Evolutionary conservation across 495 filamentous ascomycete genomes (phyloP), one percentile per base, ranked within the genome.

Genomic region (Podospora didyma): DNA sequence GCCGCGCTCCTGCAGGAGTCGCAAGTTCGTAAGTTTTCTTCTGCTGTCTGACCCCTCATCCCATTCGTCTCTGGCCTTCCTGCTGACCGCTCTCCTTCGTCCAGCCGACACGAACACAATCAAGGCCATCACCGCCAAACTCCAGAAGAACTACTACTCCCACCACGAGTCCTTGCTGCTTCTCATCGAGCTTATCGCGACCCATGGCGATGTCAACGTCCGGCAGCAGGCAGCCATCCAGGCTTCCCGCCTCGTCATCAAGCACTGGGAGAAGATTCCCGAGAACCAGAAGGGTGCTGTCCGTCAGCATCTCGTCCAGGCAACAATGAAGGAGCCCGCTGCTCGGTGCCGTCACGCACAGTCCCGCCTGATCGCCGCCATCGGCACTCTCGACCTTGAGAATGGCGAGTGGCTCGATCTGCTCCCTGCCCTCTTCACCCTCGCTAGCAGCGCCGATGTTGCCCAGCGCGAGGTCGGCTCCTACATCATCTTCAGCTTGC

Each of bases 201-300:
- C 84, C 41, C 86, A 96, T 67, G 75, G 85, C 41, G 80, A 87
- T 57, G 61, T 81, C 7, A 81, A 87, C 58, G 76, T 97, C 14
- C 86, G 90, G 53, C 95, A 97, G 74, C 79, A 93, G 53, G 90
- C 95, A 31, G 89, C 94, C 46, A 89, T 97, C 48, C 90, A 97
- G 75, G 86, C 88, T 19, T 79, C 89, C 26, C 82, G 86, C 54
- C 78, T 95, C 26, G 89, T 96, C 19, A 72, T 81, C 58, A 96
- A 91, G 79, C 92, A 96, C 73, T 98, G 94, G 94, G 78, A 76
- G 45, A 84, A 90, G 69, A 72, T 77, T 34, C 28, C 69, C 52
- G 69, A 69, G 50, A 66, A 69, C 22, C 75, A 80, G 68, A 96
- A 95, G 78, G 78, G 81, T 37, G 79, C 86, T 52, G 85, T 96